A percentile compares a stretch with the other conserved stretches of the same genome.
Evolutionary conservation across 2,329 filamentous ascomycete species (phyloP).

Genomic region (Leptoxyphium fumago): DNA sequence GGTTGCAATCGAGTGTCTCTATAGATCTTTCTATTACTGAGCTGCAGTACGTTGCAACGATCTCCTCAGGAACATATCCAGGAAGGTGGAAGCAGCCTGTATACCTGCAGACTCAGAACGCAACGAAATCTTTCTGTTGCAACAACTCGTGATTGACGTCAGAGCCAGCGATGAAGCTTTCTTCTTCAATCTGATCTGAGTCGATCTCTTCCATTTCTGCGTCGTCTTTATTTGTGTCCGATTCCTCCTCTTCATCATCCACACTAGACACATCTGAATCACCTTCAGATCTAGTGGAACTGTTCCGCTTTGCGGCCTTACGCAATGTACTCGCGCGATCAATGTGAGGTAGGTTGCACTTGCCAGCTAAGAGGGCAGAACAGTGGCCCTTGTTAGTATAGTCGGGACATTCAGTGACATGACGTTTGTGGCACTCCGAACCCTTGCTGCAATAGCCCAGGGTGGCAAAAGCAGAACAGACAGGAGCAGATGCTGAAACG

Average conservation of each 20-base stretch:
- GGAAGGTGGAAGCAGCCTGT: neutral
- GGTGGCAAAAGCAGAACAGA: slow-evolving; percentile 72
- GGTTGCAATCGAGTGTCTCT: too few relatives aligned
- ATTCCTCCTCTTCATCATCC: slow-evolving; percentile 48
- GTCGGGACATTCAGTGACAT: slow-evolving; percentile 87
- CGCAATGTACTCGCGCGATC: slow-evolving; percentile 71
- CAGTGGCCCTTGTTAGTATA: slow-evolving; percentile 85
- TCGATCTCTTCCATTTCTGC: slow-evolving; percentile 35
- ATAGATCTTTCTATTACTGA: too few relatives aligned
- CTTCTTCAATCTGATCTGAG: slow-evolving; percentile 23
- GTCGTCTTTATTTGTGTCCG: slow-evolving; percentile 48
- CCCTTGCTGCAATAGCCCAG: slow-evolving; percentile 84
- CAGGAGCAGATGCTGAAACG: slow-evolving; percentile 59
- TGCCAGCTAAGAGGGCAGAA: slow-evolving; percentile 43
- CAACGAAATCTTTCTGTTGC: slow-evolving; percentile 40
- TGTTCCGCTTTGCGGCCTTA: slow-evolving; percentile 37
- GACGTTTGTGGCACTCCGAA: slow-evolving; percentile 59
- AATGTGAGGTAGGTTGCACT: slow-evolving; percentile 75
- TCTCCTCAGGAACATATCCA: neutral
- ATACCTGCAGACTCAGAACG: slow-evolving; percentile 8
- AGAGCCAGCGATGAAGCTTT: slow-evolving; percentile 21
- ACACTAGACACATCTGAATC: slow-evolving; percentile 58
- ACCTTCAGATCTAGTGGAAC: slow-evolving; percentile 17
- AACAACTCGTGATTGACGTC: slow-evolving; percentile 32
- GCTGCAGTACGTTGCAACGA: neutral